Evolutionary conservation across 108 stramenopile species (phyloP).

Genomic region (Asterionellopsis glacialis): DNA sequence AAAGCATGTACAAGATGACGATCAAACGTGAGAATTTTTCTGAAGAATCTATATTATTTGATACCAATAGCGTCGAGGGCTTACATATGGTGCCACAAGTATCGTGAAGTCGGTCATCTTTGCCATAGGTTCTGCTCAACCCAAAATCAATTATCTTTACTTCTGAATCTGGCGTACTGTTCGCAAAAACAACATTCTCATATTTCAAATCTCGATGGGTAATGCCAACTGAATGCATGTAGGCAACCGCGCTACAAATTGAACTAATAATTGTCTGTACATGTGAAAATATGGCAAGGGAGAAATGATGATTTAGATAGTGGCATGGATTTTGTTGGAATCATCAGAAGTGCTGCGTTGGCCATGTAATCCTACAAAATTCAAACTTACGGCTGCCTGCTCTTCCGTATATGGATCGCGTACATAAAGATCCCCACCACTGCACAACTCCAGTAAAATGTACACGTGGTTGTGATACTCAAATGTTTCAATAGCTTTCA

Average conservation of each 20-base stretch:
- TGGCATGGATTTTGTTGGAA: too few relatives aligned
- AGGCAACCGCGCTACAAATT: constrained; percentile 47
- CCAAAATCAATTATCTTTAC: constrained; percentile 71
- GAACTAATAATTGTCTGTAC: constrained; percentile 36
- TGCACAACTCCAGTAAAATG: constrained; percentile 83
- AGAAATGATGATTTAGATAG: too few relatives aligned
- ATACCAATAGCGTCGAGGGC: too few relatives aligned
- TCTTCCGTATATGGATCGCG: constrained; percentile 83
- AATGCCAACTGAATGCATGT: constrained; percentile 47
- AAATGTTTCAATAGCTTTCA: constrained; percentile 73
- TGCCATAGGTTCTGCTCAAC: constrained; percentile 32
- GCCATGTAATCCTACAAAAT: too few relatives aligned
- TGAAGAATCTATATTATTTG: too few relatives aligned
- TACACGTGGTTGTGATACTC: constrained; percentile 63
- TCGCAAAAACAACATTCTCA: constrained; percentile 85
- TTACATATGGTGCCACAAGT: constrained; percentile 60
- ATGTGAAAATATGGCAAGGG: too few relatives aligned
- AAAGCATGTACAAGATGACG: too few relatives aligned
- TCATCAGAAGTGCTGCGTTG: too few relatives aligned
- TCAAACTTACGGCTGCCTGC: constrained; percentile 26
- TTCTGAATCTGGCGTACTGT: constrained; percentile 37
- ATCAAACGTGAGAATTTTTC: too few relatives aligned
- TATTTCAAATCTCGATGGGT: constrained; percentile 75
- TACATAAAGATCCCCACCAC: constrained; percentile 81
- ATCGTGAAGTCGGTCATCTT: constrained; percentile 12